Percentiles rank a stretch among this genome's conserved stretches.
These are phyloP conservation scores for Rhododendron ferrugineum DNA, from an alignment of 148 eudicot genomes.

Conservation along the genomic window DNA sequence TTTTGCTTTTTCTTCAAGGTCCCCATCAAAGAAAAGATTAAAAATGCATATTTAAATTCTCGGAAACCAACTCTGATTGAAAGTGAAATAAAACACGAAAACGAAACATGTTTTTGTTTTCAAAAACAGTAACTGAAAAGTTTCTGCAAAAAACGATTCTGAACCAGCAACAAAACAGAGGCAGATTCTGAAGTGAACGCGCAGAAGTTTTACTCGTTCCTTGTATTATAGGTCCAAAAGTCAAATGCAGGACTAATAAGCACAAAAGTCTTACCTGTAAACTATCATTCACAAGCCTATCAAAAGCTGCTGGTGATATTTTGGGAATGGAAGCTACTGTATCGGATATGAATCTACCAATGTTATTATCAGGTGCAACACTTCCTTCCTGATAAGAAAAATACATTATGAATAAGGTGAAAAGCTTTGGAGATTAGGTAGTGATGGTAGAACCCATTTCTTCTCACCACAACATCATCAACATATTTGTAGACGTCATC, in stretches of 20 bases:
- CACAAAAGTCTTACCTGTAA: constrained; percentile 48
- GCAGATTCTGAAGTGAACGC: background rate
- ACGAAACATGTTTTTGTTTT: background rate
- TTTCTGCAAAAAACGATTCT: background rate
- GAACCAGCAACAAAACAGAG: background rate
- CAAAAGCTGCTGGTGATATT: constrained; percentile 63
- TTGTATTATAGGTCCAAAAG: background rate
- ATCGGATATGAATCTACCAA: constrained; percentile 78
- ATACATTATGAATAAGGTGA: background rate
- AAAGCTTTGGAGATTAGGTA: background rate
- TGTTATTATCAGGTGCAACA: constrained; percentile 61
- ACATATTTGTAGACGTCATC: constrained; percentile 76
- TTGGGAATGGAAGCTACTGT: constrained; percentile 83
- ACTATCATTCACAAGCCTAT: constrained; percentile 84
- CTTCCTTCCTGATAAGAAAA: constrained; percentile 55
- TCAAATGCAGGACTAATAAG: background rate
- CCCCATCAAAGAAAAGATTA: background rate
- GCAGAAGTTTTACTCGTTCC: background rate
- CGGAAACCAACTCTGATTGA: background rate
- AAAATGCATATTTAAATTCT: background rate
- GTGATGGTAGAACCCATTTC: background rate
- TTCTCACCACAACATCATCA: constrained; percentile 86
- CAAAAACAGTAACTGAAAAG: background rate
- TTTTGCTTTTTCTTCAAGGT: background rate
- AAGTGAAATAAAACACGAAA: background rate